These are phyloP conservation scores for Neurospora sp. DNA, from an alignment of 495 filamentous ascomycete species.

Conservation along the genomic window DNA sequence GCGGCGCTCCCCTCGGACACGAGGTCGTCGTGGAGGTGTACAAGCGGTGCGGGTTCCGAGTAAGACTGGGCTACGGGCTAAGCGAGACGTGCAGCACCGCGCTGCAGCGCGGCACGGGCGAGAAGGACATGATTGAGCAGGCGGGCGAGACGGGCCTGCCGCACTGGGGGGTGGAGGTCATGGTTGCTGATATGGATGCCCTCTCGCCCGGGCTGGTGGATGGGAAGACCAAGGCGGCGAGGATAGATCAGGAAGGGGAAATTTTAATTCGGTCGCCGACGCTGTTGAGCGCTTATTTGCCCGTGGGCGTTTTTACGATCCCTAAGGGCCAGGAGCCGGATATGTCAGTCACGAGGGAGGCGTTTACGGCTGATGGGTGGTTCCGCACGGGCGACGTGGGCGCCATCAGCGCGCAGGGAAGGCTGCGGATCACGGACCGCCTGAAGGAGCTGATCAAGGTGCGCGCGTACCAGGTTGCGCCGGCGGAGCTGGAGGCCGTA, in stretches of 20 bases:
- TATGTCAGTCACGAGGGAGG: slow-evolving; percentile 44
- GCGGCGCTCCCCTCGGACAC: slow-evolving; percentile 54
- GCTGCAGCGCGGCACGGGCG: slow-evolving; percentile 42
- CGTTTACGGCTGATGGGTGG: slow-evolving; percentile 50
- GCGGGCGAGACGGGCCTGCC: slow-evolving; percentile 49
- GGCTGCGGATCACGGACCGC: slow-evolving; percentile 62
- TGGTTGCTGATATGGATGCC: slow-evolving; percentile 40
- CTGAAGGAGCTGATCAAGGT: slow-evolving; percentile 77
- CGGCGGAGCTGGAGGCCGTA: slow-evolving; percentile 58
- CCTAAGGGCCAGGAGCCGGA: neutral
- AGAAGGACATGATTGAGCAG: slow-evolving; percentile 46
- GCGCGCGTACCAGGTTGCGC: slow-evolving; percentile 60
- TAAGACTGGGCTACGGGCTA: slow-evolving; percentile 62
- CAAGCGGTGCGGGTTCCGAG: slow-evolving; percentile 53
- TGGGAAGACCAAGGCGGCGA: slow-evolving; percentile 31
- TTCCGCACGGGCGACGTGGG: slow-evolving; percentile 63
- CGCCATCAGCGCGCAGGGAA: slow-evolving; percentile 44
- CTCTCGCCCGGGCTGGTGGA: slow-evolving; percentile 5
- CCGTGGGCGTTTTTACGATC: slow-evolving; percentile 13
- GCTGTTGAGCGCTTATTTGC: slow-evolving; percentile 46
- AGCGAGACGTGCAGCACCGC: slow-evolving; percentile 58
- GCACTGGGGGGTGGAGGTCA: slow-evolving; percentile 44
- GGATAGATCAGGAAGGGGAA: slow-evolving; percentile 47
- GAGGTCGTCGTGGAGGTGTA: slow-evolving; percentile 55
- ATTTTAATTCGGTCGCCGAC: slow-evolving; percentile 47